Percentiles rank a stretch among this genome's conserved stretches.
Evolutionary conservation across 257 asterid species (phyloP).

Genomic region (Verbena officinalis): DNA sequence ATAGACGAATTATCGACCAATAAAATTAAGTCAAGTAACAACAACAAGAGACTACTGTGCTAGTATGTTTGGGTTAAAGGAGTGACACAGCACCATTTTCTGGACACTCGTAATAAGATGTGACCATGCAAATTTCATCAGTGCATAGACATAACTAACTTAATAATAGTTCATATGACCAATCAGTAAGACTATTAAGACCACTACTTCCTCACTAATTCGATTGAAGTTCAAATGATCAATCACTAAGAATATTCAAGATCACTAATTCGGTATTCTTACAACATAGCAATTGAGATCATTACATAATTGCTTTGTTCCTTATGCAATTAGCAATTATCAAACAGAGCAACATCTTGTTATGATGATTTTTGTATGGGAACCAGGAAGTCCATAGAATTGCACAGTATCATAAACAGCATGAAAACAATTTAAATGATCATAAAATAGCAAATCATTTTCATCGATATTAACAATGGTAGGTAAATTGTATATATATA

Average conservation of each 20-base stretch:
- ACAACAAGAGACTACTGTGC: not conserved
- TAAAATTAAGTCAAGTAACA: not conserved
- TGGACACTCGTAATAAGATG: slow-evolving; percentile 4
- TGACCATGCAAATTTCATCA: slow-evolving; percentile 8
- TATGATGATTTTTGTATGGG: slow-evolving; percentile 1
- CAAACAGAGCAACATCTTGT: slow-evolving; percentile 3
- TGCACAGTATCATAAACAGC: not conserved
- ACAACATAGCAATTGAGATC: not conserved
- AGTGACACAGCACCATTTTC: not conserved
- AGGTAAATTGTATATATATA: not conserved
- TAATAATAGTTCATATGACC: slow-evolving; percentile 7
- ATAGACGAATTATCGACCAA: not conserved
- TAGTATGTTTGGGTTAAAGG: not conserved
- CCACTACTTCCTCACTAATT: slow-evolving; percentile 8
- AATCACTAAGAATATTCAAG: not conserved
- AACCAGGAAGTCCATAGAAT: not conserved
- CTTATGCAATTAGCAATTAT: not conserved
- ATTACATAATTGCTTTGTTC: not conserved
- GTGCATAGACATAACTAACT: not conserved
- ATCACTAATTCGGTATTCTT: slow-evolving; percentile 1
- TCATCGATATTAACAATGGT: slow-evolving; percentile 15
- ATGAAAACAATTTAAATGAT: slow-evolving; percentile 1
- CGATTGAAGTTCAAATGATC: slow-evolving; percentile 8
- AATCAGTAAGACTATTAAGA: slow-evolving; percentile 12
- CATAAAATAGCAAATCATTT: not conserved